Evolutionary conservation across 108 stramenopile genomes (phyloP).

Genomic region (Nitzschia inconspicua): DNA sequence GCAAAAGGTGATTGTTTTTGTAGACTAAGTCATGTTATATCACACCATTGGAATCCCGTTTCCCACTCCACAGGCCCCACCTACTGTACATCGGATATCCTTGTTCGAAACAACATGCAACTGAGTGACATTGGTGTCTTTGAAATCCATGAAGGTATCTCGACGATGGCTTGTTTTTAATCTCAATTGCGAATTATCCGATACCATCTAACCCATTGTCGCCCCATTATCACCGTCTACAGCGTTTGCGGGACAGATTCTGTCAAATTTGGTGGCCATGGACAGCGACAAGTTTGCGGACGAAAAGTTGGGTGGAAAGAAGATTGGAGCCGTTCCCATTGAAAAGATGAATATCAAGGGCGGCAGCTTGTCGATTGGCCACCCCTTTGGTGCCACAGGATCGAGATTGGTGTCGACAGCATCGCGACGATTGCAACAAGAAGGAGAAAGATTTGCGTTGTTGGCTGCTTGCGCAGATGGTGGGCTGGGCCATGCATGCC

Average conservation of each 20-base stretch:
- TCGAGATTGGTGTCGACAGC: slow-evolving; percentile 94
- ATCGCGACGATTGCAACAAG: slow-evolving; percentile 89
- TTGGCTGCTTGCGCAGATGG: slow-evolving; percentile 99
- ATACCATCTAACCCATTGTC: too few species aligned
- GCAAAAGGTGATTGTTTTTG: too few species aligned
- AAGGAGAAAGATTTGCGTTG: slow-evolving; percentile 92
- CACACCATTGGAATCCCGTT: background rate
- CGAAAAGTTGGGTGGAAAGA: slow-evolving; percentile 81
- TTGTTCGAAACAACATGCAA: slow-evolving; percentile 74
- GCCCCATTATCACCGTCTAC: too few species aligned
- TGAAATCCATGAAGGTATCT: slow-evolving; percentile 93
- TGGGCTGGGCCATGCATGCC: slow-evolving; percentile 89
- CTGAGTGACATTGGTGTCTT: slow-evolving; percentile 92
- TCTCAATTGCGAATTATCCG: background rate
- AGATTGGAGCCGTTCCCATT: slow-evolving; percentile 86
- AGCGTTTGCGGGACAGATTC: slow-evolving; percentile 99
- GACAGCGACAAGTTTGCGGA: slow-evolving; percentile 89
- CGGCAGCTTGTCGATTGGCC: slow-evolving; percentile 94
- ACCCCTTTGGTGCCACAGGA: slow-evolving; percentile 99
- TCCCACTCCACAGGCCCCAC: too few species aligned
- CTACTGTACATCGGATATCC: slow-evolving; percentile 82
- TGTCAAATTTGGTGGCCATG: slow-evolving; percentile 95
- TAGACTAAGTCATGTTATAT: slow-evolving; percentile 6
- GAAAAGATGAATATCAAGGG: slow-evolving; percentile 97
- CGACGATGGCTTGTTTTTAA: background rate